Conservation (phyloP, 2,329 filamentous ascomycete species). For the Gaeumannomyces sp. region DNA sequence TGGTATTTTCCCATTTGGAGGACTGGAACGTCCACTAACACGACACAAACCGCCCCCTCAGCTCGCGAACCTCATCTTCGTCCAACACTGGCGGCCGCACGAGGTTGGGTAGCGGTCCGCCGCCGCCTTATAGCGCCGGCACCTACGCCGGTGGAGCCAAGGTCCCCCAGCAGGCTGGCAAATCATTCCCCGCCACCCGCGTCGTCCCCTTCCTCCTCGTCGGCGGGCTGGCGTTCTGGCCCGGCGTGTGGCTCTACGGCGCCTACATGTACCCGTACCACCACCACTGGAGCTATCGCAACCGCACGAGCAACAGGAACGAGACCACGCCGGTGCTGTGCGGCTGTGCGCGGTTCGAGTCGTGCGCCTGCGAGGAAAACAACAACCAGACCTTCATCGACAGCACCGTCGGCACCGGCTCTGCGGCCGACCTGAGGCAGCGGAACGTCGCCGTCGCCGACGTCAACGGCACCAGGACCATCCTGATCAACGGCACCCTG, state of each 20-base stretch:
- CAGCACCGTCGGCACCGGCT: slow-evolving; percentile 60
- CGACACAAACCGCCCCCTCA: neutral
- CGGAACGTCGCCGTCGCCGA: slow-evolving; percentile 54
- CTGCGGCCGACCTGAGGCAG: slow-evolving; percentile 52
- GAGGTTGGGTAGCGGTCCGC: slow-evolving; percentile 49
- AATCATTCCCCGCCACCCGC: slow-evolving; percentile 40
- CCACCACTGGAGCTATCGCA: slow-evolving; percentile 43
- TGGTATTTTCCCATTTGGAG: slow-evolving; percentile 6
- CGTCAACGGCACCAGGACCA: slow-evolving; percentile 56
- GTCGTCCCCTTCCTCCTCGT: slow-evolving; percentile 46
- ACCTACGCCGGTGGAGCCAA: slow-evolving; percentile 59
- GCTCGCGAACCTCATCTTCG: slow-evolving; percentile 18
- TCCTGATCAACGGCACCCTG: slow-evolving; percentile 71
- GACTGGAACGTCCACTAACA: slow-evolving; percentile 8
- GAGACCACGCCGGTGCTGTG: slow-evolving; percentile 57
- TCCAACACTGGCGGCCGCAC: slow-evolving; percentile 46
- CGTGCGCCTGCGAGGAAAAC: slow-evolving; percentile 67
- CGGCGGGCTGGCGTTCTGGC: slow-evolving; percentile 50
- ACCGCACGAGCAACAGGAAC: slow-evolving; percentile 44
- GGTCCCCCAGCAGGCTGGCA: slow-evolving; percentile 55
- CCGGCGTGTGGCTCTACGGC: slow-evolving; percentile 58
- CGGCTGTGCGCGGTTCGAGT: slow-evolving; percentile 47
- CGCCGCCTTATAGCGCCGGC: slow-evolving; percentile 55
- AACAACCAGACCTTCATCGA: slow-evolving; percentile 52
- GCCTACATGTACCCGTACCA: slow-evolving; percentile 55